These are phyloP conservation scores for Ambispora gerdemannii DNA, from an alignment of 192 early-diverging fungal genomes.

Conservation along the genomic window DNA sequence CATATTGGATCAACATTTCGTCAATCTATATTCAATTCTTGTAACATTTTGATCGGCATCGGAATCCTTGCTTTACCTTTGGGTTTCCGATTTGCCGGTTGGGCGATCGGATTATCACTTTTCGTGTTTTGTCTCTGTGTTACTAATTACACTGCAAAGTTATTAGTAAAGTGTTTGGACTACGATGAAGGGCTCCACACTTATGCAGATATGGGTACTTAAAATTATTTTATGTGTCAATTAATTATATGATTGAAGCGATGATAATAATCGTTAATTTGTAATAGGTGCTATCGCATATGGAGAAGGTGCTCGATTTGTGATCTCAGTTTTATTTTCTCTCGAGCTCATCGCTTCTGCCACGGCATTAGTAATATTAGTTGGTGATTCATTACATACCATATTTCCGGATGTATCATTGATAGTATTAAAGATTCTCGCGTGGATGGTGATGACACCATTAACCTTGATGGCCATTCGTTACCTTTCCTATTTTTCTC, in stretches of 20 bases:
- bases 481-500: constrained; percentile 50
- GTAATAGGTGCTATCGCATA: constrained; percentile 43
- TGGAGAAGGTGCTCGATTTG: constrained; percentile 31
- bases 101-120: constrained; percentile 53
- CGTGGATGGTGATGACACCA: constrained; percentile 48
- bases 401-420: constrained; percentile 35
- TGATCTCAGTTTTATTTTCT: constrained; percentile 38
- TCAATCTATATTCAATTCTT: constrained; percentile 53
- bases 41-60: constrained; percentile 61
- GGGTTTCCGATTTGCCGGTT: constrained; percentile 57
- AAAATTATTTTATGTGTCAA: not conserved
- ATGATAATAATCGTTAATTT: not conserved
- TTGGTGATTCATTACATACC: constrained; percentile 39
- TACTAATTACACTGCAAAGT: constrained; percentile 59
- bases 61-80: constrained; percentile 63
- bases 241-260: not conserved
- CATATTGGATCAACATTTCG: constrained; percentile 36
- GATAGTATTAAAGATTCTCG: constrained; percentile 48
- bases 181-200: constrained; percentile 35
- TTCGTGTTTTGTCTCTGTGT: constrained; percentile 43
- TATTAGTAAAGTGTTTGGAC: constrained; percentile 52
- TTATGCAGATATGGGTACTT: constrained; percentile 45
- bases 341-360: constrained; percentile 41
- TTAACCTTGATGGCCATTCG: constrained; percentile 51
- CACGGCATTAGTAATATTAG: constrained; percentile 41